These are phyloP conservation scores for Apocynum venetum DNA, from an alignment of 257 asterid genomes.

Conservation along the genomic window DNA sequence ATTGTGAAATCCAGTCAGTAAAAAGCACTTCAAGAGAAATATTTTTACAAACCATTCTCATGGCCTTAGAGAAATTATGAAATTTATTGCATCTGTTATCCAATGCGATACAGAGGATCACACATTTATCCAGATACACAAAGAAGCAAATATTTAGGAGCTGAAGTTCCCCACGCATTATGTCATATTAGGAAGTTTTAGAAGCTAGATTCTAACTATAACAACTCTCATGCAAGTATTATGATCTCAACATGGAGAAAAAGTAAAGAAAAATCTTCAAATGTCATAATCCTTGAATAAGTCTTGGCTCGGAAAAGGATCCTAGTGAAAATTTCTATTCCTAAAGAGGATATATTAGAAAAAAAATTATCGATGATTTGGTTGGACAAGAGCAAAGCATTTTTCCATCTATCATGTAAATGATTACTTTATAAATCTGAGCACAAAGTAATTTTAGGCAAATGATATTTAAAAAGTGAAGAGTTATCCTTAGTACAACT, in stretches of 20 bases:
- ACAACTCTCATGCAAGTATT: neutral
- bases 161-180: neutral
- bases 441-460: neutral
- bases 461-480: neutral
- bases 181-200: neutral
- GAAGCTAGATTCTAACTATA: neutral
- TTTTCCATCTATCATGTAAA: neutral
- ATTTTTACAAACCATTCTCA: neutral
- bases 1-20: neutral
- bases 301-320: neutral
- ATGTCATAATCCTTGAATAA: neutral
- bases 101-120: neutral
- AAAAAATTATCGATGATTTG: neutral
- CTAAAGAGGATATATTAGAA: neutral
- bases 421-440: neutral
- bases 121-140: neutral
- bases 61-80: neutral
- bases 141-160: neutral
- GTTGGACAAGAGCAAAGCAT: neutral
- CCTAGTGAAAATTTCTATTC: neutral
- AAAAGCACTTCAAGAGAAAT: neutral
- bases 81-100: neutral
- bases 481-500: neutral
- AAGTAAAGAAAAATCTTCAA: neutral
- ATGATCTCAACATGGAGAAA: neutral